Evolutionary conservation across 2,329 filamentous ascomycete genomes (phyloP), one percentile per base, ranked within the genome.

Genomic region (Stagonosporopsis rhizophila): DNA sequence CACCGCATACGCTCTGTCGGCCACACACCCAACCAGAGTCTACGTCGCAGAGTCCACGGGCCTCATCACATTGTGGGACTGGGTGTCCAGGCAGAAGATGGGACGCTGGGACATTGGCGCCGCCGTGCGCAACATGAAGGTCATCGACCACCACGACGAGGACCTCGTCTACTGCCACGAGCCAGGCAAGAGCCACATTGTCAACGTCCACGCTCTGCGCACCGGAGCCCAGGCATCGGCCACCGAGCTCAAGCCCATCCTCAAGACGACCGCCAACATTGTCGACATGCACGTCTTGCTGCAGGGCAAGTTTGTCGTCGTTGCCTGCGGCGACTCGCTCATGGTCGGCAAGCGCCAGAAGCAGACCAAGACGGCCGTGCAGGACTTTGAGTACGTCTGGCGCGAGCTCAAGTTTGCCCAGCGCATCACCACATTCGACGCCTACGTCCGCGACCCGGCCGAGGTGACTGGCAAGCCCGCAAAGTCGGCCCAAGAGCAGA

Each of bases 241-340:
- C 42, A 72, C 68, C 8, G 71, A 75, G 32, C 57, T 71, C 28
- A 77, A 76, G 58, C 63, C 68, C 17, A 71, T 77, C 11, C 12
- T 58, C 27, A 78, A 77, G 65, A 74, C 71, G 2, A 71, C 69
- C 15, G 65, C 74, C 22, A 56, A 69, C 5, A 67, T 83, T 8
- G 65, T 64, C 14, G 73, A 70, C 34, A 64, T 82, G 15, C 71
- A 77, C 44, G 74, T 82, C 14, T 78, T 84, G 9, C 79, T 80
- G 15, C 78, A 83, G 42, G 88, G 87, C 7, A 82, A 81, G 38
- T 78, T 86, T 19, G 77, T 93, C 40, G 79, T 87, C 17, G 84
- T 83, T 19, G 80, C 82, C 14, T 79, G 82, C 20, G 79, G 78
- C 6, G 79, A 80, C 38, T 80, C 80, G 15, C 65, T 94, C 35